A percentile compares a stretch with the other conserved stretches of the same genome.
Evolutionary conservation across 176 grass and related monocot genomes (phyloP).

Genomic region (Cenchrus purpureus): DNA sequence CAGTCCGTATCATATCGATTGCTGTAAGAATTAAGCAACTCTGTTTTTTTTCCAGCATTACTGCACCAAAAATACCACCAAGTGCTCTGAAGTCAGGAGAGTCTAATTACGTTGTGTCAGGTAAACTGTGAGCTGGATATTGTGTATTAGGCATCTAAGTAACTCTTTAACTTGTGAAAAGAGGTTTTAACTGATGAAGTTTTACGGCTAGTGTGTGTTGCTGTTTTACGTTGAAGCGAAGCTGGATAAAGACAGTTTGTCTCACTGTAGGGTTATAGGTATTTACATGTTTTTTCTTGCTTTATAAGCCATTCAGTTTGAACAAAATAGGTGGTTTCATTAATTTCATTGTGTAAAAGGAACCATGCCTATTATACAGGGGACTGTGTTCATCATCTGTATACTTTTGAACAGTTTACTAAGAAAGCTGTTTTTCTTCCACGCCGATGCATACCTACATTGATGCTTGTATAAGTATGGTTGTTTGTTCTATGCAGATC

Average conservation of each 20-base stretch:
- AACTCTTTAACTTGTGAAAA: conserved; percentile 16
- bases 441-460: not conserved
- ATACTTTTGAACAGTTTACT: not conserved
- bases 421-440: not conserved
- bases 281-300: not conserved
- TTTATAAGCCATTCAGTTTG: not conserved
- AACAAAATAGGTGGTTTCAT: not conserved
- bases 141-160: not conserved
- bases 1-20: not conserved
- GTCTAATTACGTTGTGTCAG: conserved; percentile 79
- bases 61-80: conserved; percentile 78
- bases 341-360: not conserved
- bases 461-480: conserved; percentile 1
- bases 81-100: conserved; percentile 84
- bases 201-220: not conserved
- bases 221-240: conserved; percentile 3
- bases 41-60: conserved; percentile 62
- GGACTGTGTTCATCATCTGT: conserved; percentile 9
- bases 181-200: not conserved
- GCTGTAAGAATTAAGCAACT: conserved; percentile 17
- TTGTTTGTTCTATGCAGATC: not conserved
- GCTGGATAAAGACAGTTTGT: not conserved
- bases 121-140: conserved; percentile 39
- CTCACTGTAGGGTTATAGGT: not conserved
- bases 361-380: not conserved